Conservation (phyloP, 1,284 basidiomycete genomes). For the Microbotryomycetes sp. region DNA sequence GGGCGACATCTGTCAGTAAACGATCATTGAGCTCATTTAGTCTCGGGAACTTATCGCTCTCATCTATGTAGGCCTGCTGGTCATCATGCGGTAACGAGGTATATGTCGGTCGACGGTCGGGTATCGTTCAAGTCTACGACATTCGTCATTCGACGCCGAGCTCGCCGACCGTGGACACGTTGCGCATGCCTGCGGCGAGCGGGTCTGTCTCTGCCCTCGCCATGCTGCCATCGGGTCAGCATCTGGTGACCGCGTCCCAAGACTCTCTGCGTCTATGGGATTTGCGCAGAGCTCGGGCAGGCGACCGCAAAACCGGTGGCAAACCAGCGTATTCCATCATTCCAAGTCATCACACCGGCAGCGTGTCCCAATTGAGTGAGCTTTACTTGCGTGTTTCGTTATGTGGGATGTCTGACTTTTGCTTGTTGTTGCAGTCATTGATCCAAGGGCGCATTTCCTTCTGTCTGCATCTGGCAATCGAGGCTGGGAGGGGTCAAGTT, state of each 20-base stretch:
- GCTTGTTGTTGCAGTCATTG: constrained; percentile 57
- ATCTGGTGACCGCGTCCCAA: constrained; percentile 67
- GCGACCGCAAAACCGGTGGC: constrained; percentile 34
- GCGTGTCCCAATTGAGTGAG: constrained; percentile 77
- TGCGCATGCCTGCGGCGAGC: constrained; percentile 72
- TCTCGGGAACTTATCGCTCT: background rate
- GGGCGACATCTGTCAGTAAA: constrained; percentile 73
- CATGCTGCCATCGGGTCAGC: constrained; percentile 79
- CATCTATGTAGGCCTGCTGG: constrained; percentile 71
- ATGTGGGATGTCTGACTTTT: background rate
- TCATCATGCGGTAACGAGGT: constrained; percentile 79
- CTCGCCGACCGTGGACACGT: constrained; percentile 50
- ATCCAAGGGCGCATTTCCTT: constrained; percentile 74
- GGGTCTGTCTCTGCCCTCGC: constrained; percentile 86
- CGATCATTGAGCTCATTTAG: background rate
- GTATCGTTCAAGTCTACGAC: constrained; percentile 90
- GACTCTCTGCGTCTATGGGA: constrained; percentile 96
- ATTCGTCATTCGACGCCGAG: constrained; percentile 56
- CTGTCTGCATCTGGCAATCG: constrained; percentile 88
- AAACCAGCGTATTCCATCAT: constrained; percentile 74
- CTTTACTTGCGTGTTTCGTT: constrained; percentile 43
- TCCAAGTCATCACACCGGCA: constrained; percentile 90
- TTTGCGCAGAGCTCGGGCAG: constrained; percentile 13
- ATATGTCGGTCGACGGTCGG: constrained; percentile 84
- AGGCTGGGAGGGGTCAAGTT: constrained; percentile 88